Evolutionary conservation across 495 filamentous ascomycete genomes (phyloP).

Genomic region (Aspergillus homomorphus): DNA sequence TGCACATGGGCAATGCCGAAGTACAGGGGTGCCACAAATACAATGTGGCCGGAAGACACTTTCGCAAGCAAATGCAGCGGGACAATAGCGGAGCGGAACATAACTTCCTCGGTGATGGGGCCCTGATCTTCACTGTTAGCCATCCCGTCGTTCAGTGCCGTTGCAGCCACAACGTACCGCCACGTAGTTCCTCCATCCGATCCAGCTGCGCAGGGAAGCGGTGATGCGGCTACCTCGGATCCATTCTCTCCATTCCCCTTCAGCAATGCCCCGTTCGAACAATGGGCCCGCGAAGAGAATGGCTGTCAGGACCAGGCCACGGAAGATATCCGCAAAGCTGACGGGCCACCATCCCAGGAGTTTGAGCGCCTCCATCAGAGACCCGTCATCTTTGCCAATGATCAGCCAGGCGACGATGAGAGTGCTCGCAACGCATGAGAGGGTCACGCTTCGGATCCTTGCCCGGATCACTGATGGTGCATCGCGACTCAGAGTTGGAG

Average conservation of each 20-base stretch:
- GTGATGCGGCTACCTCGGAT: constrained; percentile 39
- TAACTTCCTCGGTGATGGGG: constrained; percentile 86
- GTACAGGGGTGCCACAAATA: constrained; percentile 81
- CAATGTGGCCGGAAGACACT: constrained; percentile 51
- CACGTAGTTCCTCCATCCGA: constrained; percentile 63
- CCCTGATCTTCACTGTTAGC: constrained; percentile 50
- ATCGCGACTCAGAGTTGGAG: constrained; percentile 78
- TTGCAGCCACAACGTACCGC: constrained; percentile 43
- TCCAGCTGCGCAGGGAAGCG: constrained; percentile 56
- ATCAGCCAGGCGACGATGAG: constrained; percentile 61
- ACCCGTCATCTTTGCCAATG: constrained; percentile 40
- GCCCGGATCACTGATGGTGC: constrained; percentile 85
- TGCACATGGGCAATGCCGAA: constrained; percentile 95
- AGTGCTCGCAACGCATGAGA: constrained; percentile 63
- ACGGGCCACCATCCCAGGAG: constrained; percentile 75
- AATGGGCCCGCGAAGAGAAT: constrained; percentile 84
- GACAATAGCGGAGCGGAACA: constrained; percentile 83
- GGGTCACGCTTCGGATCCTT: constrained; percentile 72
- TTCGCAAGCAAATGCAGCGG: constrained; percentile 79
- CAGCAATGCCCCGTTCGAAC: constrained; percentile 68
- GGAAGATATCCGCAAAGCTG: constrained; percentile 55
- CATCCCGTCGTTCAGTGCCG: background rate
- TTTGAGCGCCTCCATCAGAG: constrained; percentile 53
- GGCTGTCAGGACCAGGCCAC: constrained; percentile 61
- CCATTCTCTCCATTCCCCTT: constrained; percentile 69